phyloP scores from a whole-genome alignment of 179 eudicot species.

The Heliamphora pulchella region DNA sequence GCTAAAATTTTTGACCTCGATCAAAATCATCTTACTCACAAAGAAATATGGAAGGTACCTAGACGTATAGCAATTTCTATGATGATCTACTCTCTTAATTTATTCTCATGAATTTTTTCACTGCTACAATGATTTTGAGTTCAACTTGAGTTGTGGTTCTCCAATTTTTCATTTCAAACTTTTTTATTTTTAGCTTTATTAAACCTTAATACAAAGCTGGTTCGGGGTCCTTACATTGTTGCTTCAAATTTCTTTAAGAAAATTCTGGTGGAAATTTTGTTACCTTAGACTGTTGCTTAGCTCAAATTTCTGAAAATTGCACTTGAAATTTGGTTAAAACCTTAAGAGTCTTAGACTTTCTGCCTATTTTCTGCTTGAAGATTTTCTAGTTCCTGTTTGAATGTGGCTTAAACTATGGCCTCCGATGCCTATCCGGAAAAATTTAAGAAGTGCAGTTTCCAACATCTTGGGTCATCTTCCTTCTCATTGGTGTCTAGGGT shows the following conservation, averaged over 20 bases:
- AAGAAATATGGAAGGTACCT: constrained; percentile 89
- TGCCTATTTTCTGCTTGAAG: not conserved
- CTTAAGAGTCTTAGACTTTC: not conserved
- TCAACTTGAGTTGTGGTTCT: not conserved
- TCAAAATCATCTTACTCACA: constrained; percentile 72
- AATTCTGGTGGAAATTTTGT: not conserved
- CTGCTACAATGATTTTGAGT: not conserved
- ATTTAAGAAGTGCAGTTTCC: not conserved
- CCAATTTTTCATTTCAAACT: not conserved
- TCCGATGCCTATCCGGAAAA: too few species aligned
- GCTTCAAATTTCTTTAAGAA: not conserved
- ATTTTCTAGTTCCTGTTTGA: not conserved
- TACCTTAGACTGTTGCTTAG: too few species aligned
- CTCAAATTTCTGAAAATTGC: too few species aligned
- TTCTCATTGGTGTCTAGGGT: not conserved
- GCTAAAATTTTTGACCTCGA: constrained; percentile 85
- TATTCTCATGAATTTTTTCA: not conserved
- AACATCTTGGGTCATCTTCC: not conserved
- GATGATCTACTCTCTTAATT: not conserved
- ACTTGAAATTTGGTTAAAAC: not conserved
- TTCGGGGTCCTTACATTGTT: not conserved
- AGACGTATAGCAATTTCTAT: not conserved
- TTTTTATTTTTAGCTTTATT: not conserved
- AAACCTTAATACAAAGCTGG: not conserved
- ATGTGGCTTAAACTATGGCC: not conserved